These are phyloP conservation scores for Debaryomycetaceae sp. DNA, from an alignment of 1,139 yeast species.

Conservation along the genomic window DNA sequence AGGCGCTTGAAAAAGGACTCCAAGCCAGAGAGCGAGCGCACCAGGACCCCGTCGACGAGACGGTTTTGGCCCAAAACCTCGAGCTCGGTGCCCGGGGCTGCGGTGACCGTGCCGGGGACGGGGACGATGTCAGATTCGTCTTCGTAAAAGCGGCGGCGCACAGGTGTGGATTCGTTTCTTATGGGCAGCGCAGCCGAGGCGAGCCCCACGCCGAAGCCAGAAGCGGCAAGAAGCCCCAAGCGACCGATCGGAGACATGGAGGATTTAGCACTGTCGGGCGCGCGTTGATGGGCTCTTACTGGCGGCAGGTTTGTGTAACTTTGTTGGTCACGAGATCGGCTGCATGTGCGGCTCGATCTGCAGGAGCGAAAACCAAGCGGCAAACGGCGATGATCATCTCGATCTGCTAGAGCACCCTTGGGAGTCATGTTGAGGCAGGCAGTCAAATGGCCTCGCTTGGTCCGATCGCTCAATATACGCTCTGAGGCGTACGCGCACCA, in stretches of 20 bases:
- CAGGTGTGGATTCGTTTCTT: conserved; percentile 21
- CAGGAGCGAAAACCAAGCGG: background rate
- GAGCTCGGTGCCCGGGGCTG: conserved; percentile 47
- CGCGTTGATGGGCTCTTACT: no score
- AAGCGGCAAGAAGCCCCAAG: no score
- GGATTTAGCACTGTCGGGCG: no score
- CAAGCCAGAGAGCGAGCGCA: conserved; percentile 47
- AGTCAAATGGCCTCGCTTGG: no score
- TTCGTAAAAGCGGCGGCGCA: conserved; percentile 54
- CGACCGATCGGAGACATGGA: no score
- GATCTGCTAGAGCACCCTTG: no score
- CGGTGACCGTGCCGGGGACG: conserved; percentile 50
- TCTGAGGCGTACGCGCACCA: conserved; percentile 3
- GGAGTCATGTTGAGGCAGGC: background rate
- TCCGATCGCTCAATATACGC: conserved; percentile 2
- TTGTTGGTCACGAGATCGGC: conserved; percentile 1
- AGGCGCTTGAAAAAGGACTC: conserved; percentile 46
- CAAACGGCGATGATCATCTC: no score
- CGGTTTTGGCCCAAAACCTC: conserved; percentile 39
- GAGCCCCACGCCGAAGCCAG: no score
- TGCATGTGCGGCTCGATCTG: background rate
- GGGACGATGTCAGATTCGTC: conserved; percentile 50
- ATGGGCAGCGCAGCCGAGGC: no score
- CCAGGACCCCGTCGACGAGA: conserved; percentile 53
- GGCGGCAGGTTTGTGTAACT: no score